These are phyloP conservation scores for Irineochytrium annulatum DNA, from an alignment of 192 early-diverging fungal species.

Conservation along the genomic window DNA sequence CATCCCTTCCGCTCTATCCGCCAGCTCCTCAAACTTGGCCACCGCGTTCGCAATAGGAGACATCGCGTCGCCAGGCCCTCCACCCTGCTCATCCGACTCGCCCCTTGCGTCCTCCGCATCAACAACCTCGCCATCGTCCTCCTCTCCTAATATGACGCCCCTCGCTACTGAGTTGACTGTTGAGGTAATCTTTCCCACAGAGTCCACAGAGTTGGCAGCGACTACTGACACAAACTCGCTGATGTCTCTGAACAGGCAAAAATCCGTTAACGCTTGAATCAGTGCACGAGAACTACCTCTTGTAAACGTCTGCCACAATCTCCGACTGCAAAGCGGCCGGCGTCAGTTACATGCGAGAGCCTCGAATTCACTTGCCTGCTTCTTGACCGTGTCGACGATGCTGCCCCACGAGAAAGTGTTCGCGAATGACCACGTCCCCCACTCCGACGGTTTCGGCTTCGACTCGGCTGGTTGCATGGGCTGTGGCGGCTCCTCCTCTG, in stretches of 20 bases:
- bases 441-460: too few relatives aligned
- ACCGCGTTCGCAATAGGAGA: constrained; percentile 14
- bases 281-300: constrained; percentile 12
- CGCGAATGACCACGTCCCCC: too few relatives aligned
- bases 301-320: constrained; percentile 30
- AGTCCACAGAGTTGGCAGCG: constrained; percentile 5
- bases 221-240: constrained; percentile 38
- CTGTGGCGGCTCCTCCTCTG: too few relatives aligned
- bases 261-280: neutral
- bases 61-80: neutral
- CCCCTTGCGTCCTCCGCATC: constrained; percentile 1
- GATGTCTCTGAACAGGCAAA: constrained; percentile 29
- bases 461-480: too few relatives aligned
- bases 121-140: neutral
- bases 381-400: constrained; percentile 44
- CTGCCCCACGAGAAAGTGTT: constrained; percentile 35
- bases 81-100: neutral
- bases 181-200: neutral
- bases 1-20: constrained; percentile 34
- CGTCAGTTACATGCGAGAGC: neutral
- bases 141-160: neutral
- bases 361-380: constrained; percentile 27
- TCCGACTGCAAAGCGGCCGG: constrained; percentile 13
- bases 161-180: neutral
- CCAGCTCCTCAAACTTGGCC: constrained; percentile 19